Percentiles rank a stretch among this genome's conserved stretches.
Evolutionary conservation across 192 early-diverging fungal species (phyloP).

Genomic region (Martensiomyces pterosporus): DNA sequence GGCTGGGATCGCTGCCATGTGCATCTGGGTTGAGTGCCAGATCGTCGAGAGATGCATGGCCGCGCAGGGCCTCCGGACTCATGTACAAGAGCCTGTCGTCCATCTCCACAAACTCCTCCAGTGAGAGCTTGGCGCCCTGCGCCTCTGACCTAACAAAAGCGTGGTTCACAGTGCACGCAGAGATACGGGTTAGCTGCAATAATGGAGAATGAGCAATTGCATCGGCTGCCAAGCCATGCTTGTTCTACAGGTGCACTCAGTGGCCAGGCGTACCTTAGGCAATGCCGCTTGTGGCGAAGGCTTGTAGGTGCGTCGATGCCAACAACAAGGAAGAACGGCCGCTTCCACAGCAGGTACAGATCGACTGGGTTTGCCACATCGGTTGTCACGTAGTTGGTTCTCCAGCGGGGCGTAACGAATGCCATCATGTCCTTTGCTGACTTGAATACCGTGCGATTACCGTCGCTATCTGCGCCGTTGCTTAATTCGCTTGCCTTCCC

Average conservation of each 20-base stretch:
- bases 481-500: not conserved
- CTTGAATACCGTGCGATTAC: constrained; percentile 42
- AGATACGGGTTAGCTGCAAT: too few relatives aligned
- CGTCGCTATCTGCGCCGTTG: not conserved
- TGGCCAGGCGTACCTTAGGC: constrained; percentile 40
- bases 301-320: constrained; percentile 78
- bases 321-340: constrained; percentile 80
- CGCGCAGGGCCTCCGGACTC: constrained; percentile 9
- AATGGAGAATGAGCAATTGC: too few relatives aligned
- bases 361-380: constrained; percentile 54
- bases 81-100: constrained; percentile 55
- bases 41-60: not conserved
- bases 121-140: too few relatives aligned
- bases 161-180: too few relatives aligned
- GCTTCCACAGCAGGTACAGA: constrained; percentile 56
- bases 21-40: constrained; percentile 6
- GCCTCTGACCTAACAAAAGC: too few relatives aligned
- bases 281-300: constrained; percentile 61
- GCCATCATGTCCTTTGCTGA: constrained; percentile 56
- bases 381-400: constrained; percentile 65
- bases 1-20: constrained; percentile 1
- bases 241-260: too few relatives aligned
- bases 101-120: constrained; percentile 59
- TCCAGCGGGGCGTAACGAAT: constrained; percentile 76
- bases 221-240: too few relatives aligned